Evolutionary conservation across 345 rosid genomes (phyloP), one percentile per base, ranked within the genome.

Genomic region (Ceriops zippeliana): DNA sequence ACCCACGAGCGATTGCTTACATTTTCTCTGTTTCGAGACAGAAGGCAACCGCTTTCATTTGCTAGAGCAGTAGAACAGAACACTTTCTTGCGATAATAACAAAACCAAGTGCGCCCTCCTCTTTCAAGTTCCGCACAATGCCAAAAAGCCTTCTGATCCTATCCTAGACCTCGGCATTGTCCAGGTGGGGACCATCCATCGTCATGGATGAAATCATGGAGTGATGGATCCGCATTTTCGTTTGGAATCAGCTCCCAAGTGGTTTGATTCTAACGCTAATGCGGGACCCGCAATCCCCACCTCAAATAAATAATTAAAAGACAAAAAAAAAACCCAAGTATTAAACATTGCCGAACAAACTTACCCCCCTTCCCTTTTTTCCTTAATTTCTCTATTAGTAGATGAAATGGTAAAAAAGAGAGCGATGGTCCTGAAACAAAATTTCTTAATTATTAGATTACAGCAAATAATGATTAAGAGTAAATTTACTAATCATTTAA

Each of bases 141-240:
- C 22, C 59, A 51, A 51, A 69, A 27, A 16, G 42, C 62, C 66
- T 61, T 42, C 49, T 2, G 49, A 3, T 42, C 19, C 46, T 38
- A 42, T 13, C 35, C 24, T 28, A 16, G 75, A 67, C 78, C 62
- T 8, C 5, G 17, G 59, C 59, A 24, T 24, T 27, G 58, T 60
- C 22, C 52, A 49, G 52, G 52, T 21, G 42, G 66, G 70, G 15
- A 64, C 74, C 28, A 16, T 16, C 17, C 59, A 0, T 59, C 22
- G 73, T 47, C 71, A 56, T 26, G 2, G 62, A 67, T 78, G 77
- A 70, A 58, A 57, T 72, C 74, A 70, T n/a, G 9, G 9, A n/a
- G 58, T 22, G 22, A 2, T 21, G 46, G 46, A 38, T 9, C 15
- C 4, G 46, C 46, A n/a, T 54, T 53, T 13, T 11, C 16, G 28